Evolutionary conservation across 2,329 filamentous ascomycete genomes (phyloP).

Genomic region (Curvularia verruculosa): DNA sequence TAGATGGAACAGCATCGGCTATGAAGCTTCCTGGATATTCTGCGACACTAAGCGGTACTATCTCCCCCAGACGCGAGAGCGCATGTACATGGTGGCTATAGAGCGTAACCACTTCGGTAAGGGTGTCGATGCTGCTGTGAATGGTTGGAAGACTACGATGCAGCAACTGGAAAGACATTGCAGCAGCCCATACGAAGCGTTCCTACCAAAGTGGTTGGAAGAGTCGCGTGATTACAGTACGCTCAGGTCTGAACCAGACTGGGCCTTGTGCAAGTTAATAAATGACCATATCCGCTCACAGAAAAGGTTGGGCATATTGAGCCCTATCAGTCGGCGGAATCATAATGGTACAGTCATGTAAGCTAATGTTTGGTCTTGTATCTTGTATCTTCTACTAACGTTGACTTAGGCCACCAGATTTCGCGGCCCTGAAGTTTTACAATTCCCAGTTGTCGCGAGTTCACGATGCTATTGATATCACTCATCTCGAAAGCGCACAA

Average conservation of each 20-base stretch:
- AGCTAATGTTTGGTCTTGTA: background rate
- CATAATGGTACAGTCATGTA: constrained; percentile 57
- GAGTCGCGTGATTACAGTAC: constrained; percentile 52
- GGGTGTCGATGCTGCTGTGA: constrained; percentile 17
- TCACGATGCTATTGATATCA: constrained; percentile 70
- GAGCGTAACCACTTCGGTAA: constrained; percentile 34
- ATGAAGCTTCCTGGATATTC: constrained; percentile 57
- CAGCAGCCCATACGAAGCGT: constrained; percentile 67
- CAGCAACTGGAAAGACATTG: constrained; percentile 59
- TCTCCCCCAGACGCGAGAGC: constrained; percentile 67
- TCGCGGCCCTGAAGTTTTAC: constrained; percentile 60
- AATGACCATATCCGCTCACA: constrained; percentile 63
- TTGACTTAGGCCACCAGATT: constrained; percentile 57
- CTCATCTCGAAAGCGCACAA: constrained; percentile 58
- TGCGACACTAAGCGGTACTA: constrained; percentile 76
- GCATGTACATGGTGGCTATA: constrained; percentile 57
- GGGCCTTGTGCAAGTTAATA: constrained; percentile 64
- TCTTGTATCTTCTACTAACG: constrained; percentile 1
- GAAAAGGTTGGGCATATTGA: constrained; percentile 58
- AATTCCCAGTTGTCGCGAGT: constrained; percentile 63
- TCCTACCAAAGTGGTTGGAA: constrained; percentile 63
- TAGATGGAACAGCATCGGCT: constrained; percentile 59
- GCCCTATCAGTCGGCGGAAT: constrained; percentile 66
- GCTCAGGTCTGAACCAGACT: constrained; percentile 51
- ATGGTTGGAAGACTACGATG: constrained; percentile 56